Conservation (phyloP, 495 filamentous ascomycete genomes). For the Penicillium diatomitis region DNA sequence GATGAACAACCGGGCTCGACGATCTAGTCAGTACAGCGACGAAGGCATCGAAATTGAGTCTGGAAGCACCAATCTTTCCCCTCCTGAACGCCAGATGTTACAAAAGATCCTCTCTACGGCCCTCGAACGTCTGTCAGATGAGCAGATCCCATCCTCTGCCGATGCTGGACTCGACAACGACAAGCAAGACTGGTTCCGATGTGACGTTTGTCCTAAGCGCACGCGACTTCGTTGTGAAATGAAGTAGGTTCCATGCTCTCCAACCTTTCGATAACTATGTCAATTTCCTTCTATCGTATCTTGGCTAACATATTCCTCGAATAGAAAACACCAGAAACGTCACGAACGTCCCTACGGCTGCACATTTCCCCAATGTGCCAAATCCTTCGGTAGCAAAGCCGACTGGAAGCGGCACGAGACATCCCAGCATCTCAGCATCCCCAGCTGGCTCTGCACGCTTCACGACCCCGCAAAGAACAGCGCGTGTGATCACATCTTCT, state of each 20-base stretch:
- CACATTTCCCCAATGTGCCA: conserved; percentile 64
- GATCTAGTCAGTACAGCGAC: conserved; percentile 18
- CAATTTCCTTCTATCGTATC: neutral
- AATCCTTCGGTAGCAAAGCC: conserved; percentile 82
- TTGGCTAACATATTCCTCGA: conserved; percentile 9
- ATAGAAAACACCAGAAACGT: conserved; percentile 80
- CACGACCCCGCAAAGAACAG: conserved; percentile 20
- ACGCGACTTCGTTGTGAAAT: conserved; percentile 59
- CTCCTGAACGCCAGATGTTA: conserved; percentile 26
- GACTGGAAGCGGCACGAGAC: conserved; percentile 97
- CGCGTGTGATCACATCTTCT: conserved; percentile 49
- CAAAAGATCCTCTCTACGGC: conserved; percentile 27
- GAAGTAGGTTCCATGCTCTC: conserved; percentile 42
- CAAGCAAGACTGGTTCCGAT: conserved; percentile 37
- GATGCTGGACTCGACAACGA: conserved; percentile 14
- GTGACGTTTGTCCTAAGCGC: conserved; percentile 44
- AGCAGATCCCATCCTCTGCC: neutral
- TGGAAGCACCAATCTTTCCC: conserved; percentile 17
- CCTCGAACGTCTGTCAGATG: conserved; percentile 22
- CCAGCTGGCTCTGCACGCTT: conserved; percentile 66
- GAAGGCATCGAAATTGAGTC: conserved; percentile 16
- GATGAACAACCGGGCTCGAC: conserved; percentile 22
- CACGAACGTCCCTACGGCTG: conserved; percentile 84
- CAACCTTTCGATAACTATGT: neutral
- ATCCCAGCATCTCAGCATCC: conserved; percentile 68